Evolutionary conservation across 1,139 yeast genomes (phyloP).

Genomic region (Candida mesenterica): DNA sequence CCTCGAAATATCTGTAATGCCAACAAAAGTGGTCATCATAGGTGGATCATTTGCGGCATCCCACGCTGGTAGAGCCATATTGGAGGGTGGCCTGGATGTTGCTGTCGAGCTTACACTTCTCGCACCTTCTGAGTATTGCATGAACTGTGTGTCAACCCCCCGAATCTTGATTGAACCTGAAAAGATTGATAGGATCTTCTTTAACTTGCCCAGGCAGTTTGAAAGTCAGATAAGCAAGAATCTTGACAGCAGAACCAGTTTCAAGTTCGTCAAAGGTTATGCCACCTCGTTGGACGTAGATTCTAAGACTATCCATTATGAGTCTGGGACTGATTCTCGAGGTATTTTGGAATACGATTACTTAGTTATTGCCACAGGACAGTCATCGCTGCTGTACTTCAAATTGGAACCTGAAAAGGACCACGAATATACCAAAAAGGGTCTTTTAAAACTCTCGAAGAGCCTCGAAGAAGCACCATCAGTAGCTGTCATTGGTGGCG

Average conservation of each 20-base stretch:
- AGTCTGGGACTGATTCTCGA: constrained; percentile 10
- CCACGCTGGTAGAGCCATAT: constrained; percentile 21
- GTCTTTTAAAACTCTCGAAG: constrained; percentile 16
- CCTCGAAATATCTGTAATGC: too few relatives aligned
- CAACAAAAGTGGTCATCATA: constrained; percentile 23
- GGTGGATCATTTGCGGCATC: constrained; percentile 38
- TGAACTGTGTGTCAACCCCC: constrained; percentile 29
- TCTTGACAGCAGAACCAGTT: constrained; percentile 12
- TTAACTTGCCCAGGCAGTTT: constrained; percentile 20
- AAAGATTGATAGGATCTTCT: constrained; percentile 17
- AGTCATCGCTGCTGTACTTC: constrained; percentile 25
- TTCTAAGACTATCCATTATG: constrained; percentile 12
- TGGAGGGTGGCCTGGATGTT: constrained; percentile 5
- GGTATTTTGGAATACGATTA: constrained; percentile 23
- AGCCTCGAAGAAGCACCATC: constrained; percentile 21
- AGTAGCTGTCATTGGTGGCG: constrained; percentile 39
- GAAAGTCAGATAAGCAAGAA: constrained; percentile 11
- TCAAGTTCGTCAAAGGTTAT: constrained; percentile 19
- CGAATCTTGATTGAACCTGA: constrained; percentile 29
- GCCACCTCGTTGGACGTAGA: constrained; percentile 26
- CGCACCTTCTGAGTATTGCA: constrained; percentile 20
- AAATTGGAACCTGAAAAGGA: constrained; percentile 21
- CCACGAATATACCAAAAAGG: constrained; percentile 12
- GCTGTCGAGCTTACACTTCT: constrained; percentile 13
- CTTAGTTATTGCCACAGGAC: constrained; percentile 36